phyloP scores from a whole-genome alignment of 2,329 filamentous ascomycete species.

The Pseudogymnoascus sp. region DNA sequence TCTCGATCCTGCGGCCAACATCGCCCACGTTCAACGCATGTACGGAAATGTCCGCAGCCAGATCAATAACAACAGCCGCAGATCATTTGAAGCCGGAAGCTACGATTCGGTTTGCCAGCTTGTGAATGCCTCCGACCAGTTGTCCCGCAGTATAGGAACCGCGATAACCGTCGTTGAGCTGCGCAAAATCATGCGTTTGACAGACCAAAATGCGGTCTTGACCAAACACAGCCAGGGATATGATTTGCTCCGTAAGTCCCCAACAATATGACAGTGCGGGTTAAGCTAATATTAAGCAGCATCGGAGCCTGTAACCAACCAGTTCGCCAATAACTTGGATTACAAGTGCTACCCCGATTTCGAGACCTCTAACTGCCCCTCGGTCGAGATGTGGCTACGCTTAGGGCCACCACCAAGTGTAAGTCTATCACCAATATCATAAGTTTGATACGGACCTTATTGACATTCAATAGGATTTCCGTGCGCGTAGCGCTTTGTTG shows the following conservation, averaged over 20 bases:
- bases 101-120: constrained; percentile 29
- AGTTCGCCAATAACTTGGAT: constrained; percentile 24
- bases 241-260: constrained; percentile 24
- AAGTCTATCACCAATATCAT: constrained; percentile 8
- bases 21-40: constrained; percentile 24
- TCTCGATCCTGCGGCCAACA: constrained; percentile 19
- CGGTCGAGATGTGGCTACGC: constrained; percentile 22
- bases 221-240: constrained; percentile 16
- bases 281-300: constrained; percentile 9
- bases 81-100: constrained; percentile 26
- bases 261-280: not conserved
- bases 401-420: constrained; percentile 23
- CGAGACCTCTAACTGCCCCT: constrained; percentile 18
- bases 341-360: constrained; percentile 27
- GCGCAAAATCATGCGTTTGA: constrained; percentile 23
- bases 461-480: constrained; percentile 2
- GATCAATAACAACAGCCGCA: constrained; percentile 24
- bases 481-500: not conserved
- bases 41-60: constrained; percentile 21
- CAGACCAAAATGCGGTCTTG: constrained; percentile 15
- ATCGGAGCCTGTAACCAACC: not conserved
- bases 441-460: not conserved
- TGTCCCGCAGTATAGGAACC: constrained; percentile 20
- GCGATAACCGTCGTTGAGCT: constrained; percentile 24
- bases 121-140: constrained; percentile 22